Conservation (phyloP, 2,329 filamentous ascomycete species). For the Magnaporthiopsis incrustans region DNA sequence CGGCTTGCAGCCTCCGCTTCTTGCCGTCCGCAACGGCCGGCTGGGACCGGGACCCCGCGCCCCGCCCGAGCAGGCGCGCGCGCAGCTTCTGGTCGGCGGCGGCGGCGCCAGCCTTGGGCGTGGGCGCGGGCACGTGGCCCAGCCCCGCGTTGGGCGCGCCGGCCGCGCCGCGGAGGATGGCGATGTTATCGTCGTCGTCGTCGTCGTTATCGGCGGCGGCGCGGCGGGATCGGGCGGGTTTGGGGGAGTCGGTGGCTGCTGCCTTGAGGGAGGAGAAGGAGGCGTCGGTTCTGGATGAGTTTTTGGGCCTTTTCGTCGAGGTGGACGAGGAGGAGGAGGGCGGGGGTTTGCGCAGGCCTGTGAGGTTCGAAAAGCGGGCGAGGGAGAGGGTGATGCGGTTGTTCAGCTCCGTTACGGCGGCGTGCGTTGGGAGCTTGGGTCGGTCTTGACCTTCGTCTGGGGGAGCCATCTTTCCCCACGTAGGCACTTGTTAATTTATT, state of each 20-base stretch:
- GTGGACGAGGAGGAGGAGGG: constrained; percentile 18
- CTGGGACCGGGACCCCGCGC: neutral
- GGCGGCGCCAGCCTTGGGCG: constrained; percentile 16
- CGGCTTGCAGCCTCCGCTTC: constrained; percentile 9
- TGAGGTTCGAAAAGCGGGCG: constrained; percentile 1
- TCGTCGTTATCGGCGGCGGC: neutral
- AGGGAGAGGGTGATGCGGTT: constrained; percentile 32
- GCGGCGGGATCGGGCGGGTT: too few relatives aligned
- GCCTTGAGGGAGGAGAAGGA: constrained; percentile 1
- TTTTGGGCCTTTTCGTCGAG: neutral
- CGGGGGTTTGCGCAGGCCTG: constrained; percentile 25
- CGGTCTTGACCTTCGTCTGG: neutral
- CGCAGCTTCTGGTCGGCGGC: constrained; percentile 18
- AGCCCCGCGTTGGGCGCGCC: constrained; percentile 29
- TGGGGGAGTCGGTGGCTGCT: neutral
- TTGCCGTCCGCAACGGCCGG: constrained; percentile 11
- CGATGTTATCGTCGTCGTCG: constrained; percentile 2
- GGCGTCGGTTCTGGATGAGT: neutral
- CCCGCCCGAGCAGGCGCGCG: constrained; percentile 21
- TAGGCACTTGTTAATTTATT: too few relatives aligned
- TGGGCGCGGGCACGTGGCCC: constrained; percentile 26
- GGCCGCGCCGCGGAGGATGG: constrained; percentile 2
- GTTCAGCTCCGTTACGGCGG: constrained; percentile 28
- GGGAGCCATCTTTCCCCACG: neutral
- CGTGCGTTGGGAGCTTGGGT: constrained; percentile 23